Base-by-base conservation (phyloP, 2,329 filamentous ascomycete genomes). In the Tolypocladium paradoxum region DNA sequence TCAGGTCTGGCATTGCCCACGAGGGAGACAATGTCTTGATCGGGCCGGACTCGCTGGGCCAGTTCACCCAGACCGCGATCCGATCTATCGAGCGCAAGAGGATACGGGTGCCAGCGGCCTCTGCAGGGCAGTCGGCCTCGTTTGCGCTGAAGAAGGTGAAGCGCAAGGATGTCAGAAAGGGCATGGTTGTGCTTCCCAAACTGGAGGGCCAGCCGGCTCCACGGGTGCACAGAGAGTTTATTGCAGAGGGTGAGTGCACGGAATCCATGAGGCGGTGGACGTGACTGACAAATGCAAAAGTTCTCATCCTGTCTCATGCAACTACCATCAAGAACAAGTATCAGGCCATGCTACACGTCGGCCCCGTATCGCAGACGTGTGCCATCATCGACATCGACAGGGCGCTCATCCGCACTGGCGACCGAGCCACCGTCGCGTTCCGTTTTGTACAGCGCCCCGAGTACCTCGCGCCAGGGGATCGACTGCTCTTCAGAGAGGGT, bases 291-390 rank as follows among this genome's bases (percentile, higher is more conserved):
- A 14, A 9, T 33, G 36, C 27, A 29, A 0, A 54, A 84, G 93
- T 99, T 1, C 77, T 99, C 24, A 97, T 99, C 60, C 77, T 99
- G 7, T 95, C 88, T 4, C 93, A 99, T 64, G 90, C 92, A 0
- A 99, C 93, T 0, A 99, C 93, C 45, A 99, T 99, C 69, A 93
- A 95, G 70, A 90, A 85, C 0, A 92, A 90, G 63, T 99, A 99
- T 60, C 93, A 99, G 73, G 93, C 93, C 0, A 99, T 97, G 91
- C 78, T 99, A 24, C 93, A 99, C 62, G 91, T 99, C 5, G 93
- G 93, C 0, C 88, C 93, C 0, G 88, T 99, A 45, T 90, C 87
- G 40, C 93, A 99, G 72, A 99, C 93, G 0, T 99, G 93, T 65
- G 85, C 90, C 12, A 96, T 99, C 65, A 95, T 99, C 63, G 93